Conservation (phyloP, 2,329 filamentous ascomycete species). For the Cyanodermella asteris region DNA sequence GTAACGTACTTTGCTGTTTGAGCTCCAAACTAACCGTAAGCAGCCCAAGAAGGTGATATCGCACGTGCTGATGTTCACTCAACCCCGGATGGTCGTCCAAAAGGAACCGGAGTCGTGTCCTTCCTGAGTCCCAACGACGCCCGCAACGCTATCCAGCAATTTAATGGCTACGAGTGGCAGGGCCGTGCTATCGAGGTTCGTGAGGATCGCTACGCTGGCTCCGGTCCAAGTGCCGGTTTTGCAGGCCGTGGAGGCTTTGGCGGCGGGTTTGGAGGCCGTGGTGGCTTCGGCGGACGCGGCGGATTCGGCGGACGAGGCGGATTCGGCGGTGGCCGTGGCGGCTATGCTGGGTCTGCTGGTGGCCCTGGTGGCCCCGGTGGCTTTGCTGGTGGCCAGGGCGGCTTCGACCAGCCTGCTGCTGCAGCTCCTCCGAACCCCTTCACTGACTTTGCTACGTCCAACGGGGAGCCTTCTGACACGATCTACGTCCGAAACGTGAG, state of each 20-base stretch:
- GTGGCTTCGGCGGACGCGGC: slow-evolving; percentile 30
- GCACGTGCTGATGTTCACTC: slow-evolving; percentile 90
- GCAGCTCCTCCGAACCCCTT: slow-evolving; percentile 26
- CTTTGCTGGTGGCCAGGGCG: slow-evolving; percentile 25
- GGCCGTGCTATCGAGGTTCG: slow-evolving; percentile 82
- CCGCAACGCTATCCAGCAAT: slow-evolving; percentile 85
- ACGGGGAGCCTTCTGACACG: slow-evolving; percentile 45
- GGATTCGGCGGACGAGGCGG: slow-evolving; percentile 33
- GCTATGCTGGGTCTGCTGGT: slow-evolving; percentile 12
- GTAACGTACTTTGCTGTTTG: too few species aligned
- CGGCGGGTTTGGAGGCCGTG: slow-evolving; percentile 19
- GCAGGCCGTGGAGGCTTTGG: slow-evolving; percentile 29
- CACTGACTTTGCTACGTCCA: slow-evolving; percentile 15
- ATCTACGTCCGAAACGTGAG: slow-evolving; percentile 97
- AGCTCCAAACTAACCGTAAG: too few species aligned
- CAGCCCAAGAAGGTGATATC: slow-evolving; percentile 44
- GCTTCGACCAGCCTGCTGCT: slow-evolving; percentile 24
- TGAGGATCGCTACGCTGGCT: slow-evolving; percentile 75
- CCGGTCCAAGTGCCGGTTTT: slow-evolving; percentile 22
- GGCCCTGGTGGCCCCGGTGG: slow-evolving; percentile 19
- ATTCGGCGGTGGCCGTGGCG: slow-evolving; percentile 19
- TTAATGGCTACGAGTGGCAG: slow-evolving; percentile 98
- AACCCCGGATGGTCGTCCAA: slow-evolving; percentile 76
- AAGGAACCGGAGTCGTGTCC: slow-evolving; percentile 90
- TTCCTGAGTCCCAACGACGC: slow-evolving; percentile 92